These are phyloP conservation scores for Isochrysis galbana DNA, from an alignment of 78 protist species.

Conservation along the genomic window DNA sequence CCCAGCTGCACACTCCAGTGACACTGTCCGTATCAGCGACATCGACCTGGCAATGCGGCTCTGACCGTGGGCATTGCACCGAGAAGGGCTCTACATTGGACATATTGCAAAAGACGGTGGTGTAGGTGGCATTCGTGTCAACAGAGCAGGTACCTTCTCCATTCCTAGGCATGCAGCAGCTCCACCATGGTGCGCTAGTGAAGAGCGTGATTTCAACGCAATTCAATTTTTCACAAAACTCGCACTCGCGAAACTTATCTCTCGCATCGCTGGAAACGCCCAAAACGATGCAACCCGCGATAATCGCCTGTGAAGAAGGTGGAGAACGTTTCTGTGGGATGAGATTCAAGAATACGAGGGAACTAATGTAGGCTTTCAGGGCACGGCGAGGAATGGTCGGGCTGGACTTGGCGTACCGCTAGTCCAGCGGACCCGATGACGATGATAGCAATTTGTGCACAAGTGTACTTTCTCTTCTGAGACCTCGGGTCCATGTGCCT, in stretches of 20 bases:
- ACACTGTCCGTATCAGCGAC: too few relatives aligned
- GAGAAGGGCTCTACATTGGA: not conserved
- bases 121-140: not conserved
- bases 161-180: not conserved
- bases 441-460: not conserved
- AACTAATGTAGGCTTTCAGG: not conserved
- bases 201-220: not conserved
- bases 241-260: not conserved
- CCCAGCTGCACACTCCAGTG: too few relatives aligned
- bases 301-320: too few relatives aligned
- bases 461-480: not conserved
- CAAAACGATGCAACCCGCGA: not conserved
- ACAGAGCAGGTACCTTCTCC: not conserved
- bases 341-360: not conserved
- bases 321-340: too few relatives aligned
- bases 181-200: not conserved
- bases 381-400: not conserved
- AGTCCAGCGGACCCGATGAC: not conserved
- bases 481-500: not conserved
- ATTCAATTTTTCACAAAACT: not conserved
- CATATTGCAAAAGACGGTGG: not conserved
- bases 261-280: not conserved
- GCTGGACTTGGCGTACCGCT: too few relatives aligned
- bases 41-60: not conserved
- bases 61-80: not conserved